A percentile compares a stretch with the other conserved stretches of the same genome.
These are phyloP conservation scores for Clathrospora elynae DNA, from an alignment of 2,329 filamentous ascomycete species.

Conservation along the genomic window DNA sequence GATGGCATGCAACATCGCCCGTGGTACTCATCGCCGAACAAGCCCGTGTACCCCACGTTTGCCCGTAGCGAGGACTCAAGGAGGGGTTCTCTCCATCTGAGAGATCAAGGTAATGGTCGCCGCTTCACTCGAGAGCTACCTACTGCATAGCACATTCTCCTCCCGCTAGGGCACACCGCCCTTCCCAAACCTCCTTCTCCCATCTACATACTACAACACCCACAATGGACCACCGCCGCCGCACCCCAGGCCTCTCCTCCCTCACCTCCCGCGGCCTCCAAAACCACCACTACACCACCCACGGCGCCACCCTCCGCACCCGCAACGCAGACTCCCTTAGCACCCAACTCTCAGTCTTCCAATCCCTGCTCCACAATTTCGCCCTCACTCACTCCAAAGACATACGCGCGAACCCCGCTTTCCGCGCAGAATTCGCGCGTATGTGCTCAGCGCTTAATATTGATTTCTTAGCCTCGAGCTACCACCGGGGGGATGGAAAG, in stretches of 20 bases:
- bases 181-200: background rate
- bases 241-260: conserved; percentile 87
- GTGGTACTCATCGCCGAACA: background rate
- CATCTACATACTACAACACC: background rate
- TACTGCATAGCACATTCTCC: no score
- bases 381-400: conserved; percentile 92
- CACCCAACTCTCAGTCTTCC: conserved; percentile 94
- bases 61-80: no score
- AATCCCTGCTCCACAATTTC: conserved; percentile 92
- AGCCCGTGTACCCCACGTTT: background rate
- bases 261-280: conserved; percentile 65
- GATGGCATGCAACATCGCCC: no score
- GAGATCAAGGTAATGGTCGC: no score
- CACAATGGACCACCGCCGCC: conserved; percentile 60
- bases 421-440: conserved; percentile 94
- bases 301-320: conserved; percentile 84
- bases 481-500: conserved; percentile 56
- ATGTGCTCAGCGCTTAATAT: conserved; percentile 98
- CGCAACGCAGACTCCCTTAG: conserved; percentile 84
- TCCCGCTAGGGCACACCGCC: no score
- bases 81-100: no score
- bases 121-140: no score
- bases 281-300: conserved; percentile 85
- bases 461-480: conserved; percentile 74
- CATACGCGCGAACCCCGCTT: conserved; percentile 92